Percentiles rank a stretch among this genome's conserved stretches.
Conservation (phyloP, 306 rosid genomes). For the Alnus glutinosa region DNA sequence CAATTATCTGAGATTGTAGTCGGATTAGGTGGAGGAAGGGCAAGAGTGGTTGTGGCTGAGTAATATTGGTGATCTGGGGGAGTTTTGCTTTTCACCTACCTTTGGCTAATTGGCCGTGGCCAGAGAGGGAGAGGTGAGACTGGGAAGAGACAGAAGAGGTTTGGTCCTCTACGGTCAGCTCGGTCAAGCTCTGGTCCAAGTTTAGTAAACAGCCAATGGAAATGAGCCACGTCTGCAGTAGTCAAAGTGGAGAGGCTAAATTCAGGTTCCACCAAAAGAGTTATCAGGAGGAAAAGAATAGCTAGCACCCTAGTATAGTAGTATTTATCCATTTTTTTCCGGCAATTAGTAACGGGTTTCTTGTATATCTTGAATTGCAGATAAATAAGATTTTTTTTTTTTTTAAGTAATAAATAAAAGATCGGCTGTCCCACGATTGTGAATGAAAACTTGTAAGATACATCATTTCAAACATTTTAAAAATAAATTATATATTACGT, state of each 20-base stretch:
- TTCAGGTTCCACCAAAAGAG: constrained; percentile 18
- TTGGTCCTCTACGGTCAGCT: constrained; percentile 40
- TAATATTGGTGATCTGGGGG: constrained; percentile 24
- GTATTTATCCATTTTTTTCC: too few species aligned
- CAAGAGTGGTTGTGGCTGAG: constrained; percentile 51
- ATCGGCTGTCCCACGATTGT: too few species aligned
- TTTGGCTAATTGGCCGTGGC: constrained; percentile 21
- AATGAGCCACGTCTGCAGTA: constrained; percentile 33
- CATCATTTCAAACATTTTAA: too few species aligned
- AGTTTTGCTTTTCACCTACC: constrained; percentile 76
- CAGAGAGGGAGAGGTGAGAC: not conserved
- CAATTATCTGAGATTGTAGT: constrained; percentile 8
- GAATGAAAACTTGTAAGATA: too few species aligned
- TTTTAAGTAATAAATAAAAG: too few species aligned
- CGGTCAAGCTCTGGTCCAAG: constrained; percentile 44
- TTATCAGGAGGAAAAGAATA: too few species aligned
- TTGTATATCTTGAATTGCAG: too few species aligned
- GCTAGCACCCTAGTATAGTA: too few species aligned
- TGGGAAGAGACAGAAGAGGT: constrained; percentile 17
- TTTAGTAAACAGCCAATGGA: constrained; percentile 20
- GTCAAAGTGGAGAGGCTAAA: constrained; percentile 20
- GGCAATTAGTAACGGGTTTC: too few species aligned
- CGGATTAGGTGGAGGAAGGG: constrained; percentile 58
- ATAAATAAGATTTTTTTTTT: too few species aligned
- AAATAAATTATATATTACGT: too few species aligned